Evolutionary conservation across 345 rosid species (phyloP), one percentile per base, ranked within the genome.

Genomic region (Aquilaria yunnanensis): DNA sequence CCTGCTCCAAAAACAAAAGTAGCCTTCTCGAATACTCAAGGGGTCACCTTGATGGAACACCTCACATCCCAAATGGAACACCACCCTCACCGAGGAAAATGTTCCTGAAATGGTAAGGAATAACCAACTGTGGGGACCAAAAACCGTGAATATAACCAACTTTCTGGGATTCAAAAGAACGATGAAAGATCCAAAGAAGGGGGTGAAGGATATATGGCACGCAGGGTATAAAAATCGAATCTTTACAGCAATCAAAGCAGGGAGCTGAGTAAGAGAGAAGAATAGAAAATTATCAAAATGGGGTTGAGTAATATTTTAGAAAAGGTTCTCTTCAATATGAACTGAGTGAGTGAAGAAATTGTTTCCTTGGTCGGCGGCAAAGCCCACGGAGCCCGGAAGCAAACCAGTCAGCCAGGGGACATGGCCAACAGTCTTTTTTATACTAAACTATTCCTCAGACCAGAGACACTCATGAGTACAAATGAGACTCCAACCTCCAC

Each of bases 121-220:
- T 54, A 67, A 70, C 74, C 82, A 70, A 73, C 64, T 64, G 83
- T 84, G 88, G 90, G 92, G 92, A 79, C 90, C 92, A 60, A 68
- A 23, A 60, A 67, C 72, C 54, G 75, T 56, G 62, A 72, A 72
- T 47, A 48, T 51, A 66, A 75, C 60, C 67, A 78, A 80, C 80
- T 75, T 74, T 77, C 70, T 70, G 66, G 61, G 77, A 60, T 63
- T 65, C 70, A 72, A 74, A 67, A 70, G 83, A 75, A 78, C 74
- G 70, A 76, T 60, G 71, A 63, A 74, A 72, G 84, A 81, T 82
- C 74, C 75, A 75, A 71, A 69, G 75, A 65, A 75, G 32, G 57
- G 72, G 57, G 70, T 32, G 67, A 65, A 69, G 71, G 61, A 74
- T 76, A 76, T 70, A 70, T 72, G 73, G 67, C 54, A 29, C 52